Evolutionary conservation across 1,284 basidiomycete species (phyloP).

Genomic region (Papiliotrema nemorosa): DNA sequence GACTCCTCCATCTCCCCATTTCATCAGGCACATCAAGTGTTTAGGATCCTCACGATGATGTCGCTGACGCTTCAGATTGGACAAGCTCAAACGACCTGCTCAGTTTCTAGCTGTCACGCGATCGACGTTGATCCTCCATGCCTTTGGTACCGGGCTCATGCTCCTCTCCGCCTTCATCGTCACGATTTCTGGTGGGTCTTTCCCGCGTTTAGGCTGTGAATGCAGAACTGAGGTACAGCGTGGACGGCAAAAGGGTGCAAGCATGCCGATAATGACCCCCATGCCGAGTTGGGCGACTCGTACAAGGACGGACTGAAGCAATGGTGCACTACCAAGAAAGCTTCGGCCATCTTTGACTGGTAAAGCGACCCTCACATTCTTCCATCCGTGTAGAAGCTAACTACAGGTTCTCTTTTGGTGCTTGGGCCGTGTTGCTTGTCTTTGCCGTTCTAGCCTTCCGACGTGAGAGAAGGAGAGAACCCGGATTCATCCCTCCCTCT

Average conservation of each 20-base stretch:
- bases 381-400: conserved; percentile 10
- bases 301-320: conserved; percentile 66
- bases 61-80: conserved; percentile 53
- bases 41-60: too few relatives aligned
- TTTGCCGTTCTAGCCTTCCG: conserved; percentile 35
- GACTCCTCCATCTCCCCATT: neutral
- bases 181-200: conserved; percentile 34
- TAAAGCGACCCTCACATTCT: conserved; percentile 15
- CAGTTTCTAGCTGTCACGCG: conserved; percentile 74
- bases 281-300: conserved; percentile 63
- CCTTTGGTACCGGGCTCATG: conserved; percentile 61
- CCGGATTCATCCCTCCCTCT: conserved; percentile 31
- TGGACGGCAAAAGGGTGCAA: conserved; percentile 64
- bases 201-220: conserved; percentile 52
- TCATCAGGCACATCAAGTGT: too few relatives aligned
- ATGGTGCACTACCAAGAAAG: conserved; percentile 87
- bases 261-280: conserved; percentile 66
- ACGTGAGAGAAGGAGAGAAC: conserved; percentile 32
- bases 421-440: conserved; percentile 33
- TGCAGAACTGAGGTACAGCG: conserved; percentile 7
- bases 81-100: conserved; percentile 69
- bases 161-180: conserved; percentile 65
- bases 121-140: conserved; percentile 73
- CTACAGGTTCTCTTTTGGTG: conserved; percentile 55
- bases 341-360: conserved; percentile 82